phyloP scores from a whole-genome alignment of 164 flowering plant genomes.

The Magnolia kwangsiensis region DNA sequence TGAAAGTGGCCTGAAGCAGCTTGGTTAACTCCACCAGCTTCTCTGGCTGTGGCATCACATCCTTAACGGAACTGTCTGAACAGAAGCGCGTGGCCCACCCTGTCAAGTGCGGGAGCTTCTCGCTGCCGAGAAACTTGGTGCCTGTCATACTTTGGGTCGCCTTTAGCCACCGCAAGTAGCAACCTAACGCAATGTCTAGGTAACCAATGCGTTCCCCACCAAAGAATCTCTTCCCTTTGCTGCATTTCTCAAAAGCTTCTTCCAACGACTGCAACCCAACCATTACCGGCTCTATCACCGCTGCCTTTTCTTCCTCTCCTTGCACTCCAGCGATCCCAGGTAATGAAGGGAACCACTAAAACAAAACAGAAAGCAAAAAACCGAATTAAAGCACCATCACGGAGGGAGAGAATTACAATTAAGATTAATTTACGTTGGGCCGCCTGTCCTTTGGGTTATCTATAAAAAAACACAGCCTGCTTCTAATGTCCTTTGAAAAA shows the following conservation, averaged over 20 bases:
- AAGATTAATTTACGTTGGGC: no score
- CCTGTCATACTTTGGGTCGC: conserved; percentile 29
- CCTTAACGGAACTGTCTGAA: conserved; percentile 43
- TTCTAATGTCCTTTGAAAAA: no score
- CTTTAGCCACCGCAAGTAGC: conserved; percentile 46
- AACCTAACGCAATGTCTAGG: conserved; percentile 55
- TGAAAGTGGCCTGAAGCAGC: not conserved
- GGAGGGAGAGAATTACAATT: no score
- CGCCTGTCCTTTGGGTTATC: no score
- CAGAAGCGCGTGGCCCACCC: conserved; percentile 49
- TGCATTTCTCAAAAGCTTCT: conserved; percentile 35
- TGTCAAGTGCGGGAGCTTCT: conserved; percentile 34
- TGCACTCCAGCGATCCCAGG: conserved; percentile 10
- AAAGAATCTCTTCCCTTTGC: conserved; percentile 59
- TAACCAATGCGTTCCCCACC: conserved; percentile 56
- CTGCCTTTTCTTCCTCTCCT: conserved; percentile 34
- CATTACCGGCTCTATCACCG: conserved; percentile 16
- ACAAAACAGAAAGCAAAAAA: conserved; percentile 8
- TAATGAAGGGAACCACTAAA: conserved; percentile 37
- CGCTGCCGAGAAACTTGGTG: conserved; percentile 33
- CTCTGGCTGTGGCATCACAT: conserved; percentile 47
- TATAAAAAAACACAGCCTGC: no score
- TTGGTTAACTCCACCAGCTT: conserved; percentile 43
- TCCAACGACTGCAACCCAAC: conserved; percentile 39
- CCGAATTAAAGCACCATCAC: no score